Evolutionary conservation across 208 protist genomes (phyloP), one percentile per base, ranked within the genome.

Genomic region (Naegleria lovaniensis): DNA sequence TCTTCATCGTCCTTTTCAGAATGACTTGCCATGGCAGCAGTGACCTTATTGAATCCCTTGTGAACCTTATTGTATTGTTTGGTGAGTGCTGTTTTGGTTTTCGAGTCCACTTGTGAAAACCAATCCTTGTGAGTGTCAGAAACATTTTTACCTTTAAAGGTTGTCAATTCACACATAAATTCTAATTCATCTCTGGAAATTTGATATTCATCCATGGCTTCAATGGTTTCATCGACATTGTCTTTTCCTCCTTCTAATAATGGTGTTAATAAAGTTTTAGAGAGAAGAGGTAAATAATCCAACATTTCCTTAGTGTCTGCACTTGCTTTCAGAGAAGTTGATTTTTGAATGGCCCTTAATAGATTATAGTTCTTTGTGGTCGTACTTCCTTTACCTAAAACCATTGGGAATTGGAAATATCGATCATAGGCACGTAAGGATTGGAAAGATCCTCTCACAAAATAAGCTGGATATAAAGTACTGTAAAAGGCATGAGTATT

Each of bases 381-480:
- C 15, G 96, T 96, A 75, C 96, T 97, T 92, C 96, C 95, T 85
- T 97, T 94, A 48, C 97, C 96, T 38, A 98, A 94, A 93, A 93
- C 96, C 40, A 93, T 92, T 13, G 96, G 96, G 89, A 97, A 97
- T 89, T 97, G 96, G n/a, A 97, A 94, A 41, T 95, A 95, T 0
- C 94, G 93, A 91, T 97, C 94, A 67, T 95, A 97, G 89, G 94
- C 94, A 67, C 94, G 93, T 83, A 96, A 95, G 86, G 95, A 93
- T 7, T 94, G 94, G 4, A 93, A 97, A 92, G 95, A 95, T 39
- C 97, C 96, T n/a, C 96, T 92, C 9, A 95, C 95, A 85, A 95
- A 93, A n/a, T 95, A 92, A 91, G 94, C 96, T 13, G 96, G 96
- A 29, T 94, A 92, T 92, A 97, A 96, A 93, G 94, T 95, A 36